Evolutionary conservation across 1,284 basidiomycete species (phyloP).

Genomic region (Ustilago lituana): DNA sequence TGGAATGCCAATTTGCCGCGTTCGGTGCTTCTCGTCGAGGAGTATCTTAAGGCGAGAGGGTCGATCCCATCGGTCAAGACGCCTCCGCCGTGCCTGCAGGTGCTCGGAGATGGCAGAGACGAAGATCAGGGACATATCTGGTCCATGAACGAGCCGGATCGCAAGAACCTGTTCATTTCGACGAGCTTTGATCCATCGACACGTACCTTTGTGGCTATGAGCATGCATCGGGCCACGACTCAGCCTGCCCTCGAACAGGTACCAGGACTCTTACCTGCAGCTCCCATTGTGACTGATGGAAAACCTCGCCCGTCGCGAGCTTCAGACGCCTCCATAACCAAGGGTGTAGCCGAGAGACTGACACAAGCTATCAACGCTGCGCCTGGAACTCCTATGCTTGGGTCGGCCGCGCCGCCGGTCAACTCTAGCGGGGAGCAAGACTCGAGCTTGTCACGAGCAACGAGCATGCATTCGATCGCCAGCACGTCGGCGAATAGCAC

Average conservation of each 20-base stretch:
- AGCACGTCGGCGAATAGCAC: constrained; percentile 28
- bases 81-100: constrained; percentile 56
- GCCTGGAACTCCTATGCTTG: constrained; percentile 31
- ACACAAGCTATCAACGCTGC: constrained; percentile 26
- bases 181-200: constrained; percentile 44
- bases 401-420: constrained; percentile 25
- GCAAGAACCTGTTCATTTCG: constrained; percentile 40
- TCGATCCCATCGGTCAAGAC: constrained; percentile 61
- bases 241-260: not conserved
- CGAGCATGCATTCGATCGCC: constrained; percentile 47
- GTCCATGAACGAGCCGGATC: constrained; percentile 39
- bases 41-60: constrained; percentile 59
- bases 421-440: constrained; percentile 27
- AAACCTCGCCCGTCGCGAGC: constrained; percentile 18
- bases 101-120: constrained; percentile 62
- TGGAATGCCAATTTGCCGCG: constrained; percentile 75
- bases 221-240: constrained; percentile 25
- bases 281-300: constrained; percentile 14
- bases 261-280: constrained; percentile 27
- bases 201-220: constrained; percentile 26
- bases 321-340: constrained; percentile 52
- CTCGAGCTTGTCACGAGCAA: constrained; percentile 38
- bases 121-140: constrained; percentile 52
- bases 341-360: constrained; percentile 40
- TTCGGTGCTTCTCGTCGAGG: constrained; percentile 65